phyloP scores from a whole-genome alignment of 2,329 filamentous ascomycete genomes.

The Ophiocordyceps camponoti-floridani region DNA sequence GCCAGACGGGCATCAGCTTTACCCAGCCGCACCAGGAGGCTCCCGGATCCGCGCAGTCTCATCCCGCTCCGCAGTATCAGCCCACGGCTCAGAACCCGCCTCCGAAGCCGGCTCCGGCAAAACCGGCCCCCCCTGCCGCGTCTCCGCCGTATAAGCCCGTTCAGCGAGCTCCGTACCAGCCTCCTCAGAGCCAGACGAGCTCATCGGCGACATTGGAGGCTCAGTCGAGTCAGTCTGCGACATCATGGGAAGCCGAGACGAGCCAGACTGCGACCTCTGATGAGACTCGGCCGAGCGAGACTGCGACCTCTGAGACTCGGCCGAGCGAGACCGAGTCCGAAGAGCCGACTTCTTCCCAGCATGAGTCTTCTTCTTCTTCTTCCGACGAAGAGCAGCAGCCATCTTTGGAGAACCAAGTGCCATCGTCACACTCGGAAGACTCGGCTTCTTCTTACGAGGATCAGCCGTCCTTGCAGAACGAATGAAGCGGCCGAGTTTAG shows the following conservation, averaged over 20 bases:
- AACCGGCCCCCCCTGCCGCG: too few species aligned
- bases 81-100: not conserved
- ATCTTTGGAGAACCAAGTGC: not conserved
- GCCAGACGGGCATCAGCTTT: conserved; percentile 9
- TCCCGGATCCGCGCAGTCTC: not conserved
- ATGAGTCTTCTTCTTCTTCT: too few species aligned
- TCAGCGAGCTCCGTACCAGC: not conserved
- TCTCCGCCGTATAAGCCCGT: too few species aligned
- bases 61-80: not conserved
- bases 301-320: not conserved
- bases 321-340: not conserved
- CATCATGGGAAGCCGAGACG: not conserved
- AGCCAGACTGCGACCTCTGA: not conserved
- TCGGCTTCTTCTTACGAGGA: too few species aligned
- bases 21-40: not conserved
- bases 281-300: not conserved
- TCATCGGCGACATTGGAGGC: not conserved
- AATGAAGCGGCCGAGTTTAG: too few species aligned
- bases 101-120: too few species aligned
- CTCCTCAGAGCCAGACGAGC: not conserved
- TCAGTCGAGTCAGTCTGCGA: not conserved
- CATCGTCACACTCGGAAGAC: not conserved
- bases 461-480: not conserved
- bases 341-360: not conserved
- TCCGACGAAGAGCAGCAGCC: not conserved